These are phyloP conservation scores for Cryphonectria carpinicola DNA, from an alignment of 2,329 filamentous ascomycete species.

Conservation along the genomic window DNA sequence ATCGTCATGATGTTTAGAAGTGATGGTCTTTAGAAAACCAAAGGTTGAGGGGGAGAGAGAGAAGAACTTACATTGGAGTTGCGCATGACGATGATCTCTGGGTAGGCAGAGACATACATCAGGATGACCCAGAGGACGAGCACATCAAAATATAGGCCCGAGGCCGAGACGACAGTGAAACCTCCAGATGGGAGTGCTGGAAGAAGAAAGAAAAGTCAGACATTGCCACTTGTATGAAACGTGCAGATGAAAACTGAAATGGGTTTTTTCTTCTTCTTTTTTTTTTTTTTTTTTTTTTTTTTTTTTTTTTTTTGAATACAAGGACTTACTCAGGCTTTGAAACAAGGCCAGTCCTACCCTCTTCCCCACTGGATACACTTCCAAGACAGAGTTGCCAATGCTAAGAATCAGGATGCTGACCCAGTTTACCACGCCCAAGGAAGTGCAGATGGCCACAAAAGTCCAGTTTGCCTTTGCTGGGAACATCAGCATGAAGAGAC, in stretches of 20 bases:
- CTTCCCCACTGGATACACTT: conserved; percentile 46
- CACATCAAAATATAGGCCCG: conserved; percentile 46
- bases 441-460: conserved; percentile 50
- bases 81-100: conserved; percentile 50
- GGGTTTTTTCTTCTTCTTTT: too few relatives aligned
- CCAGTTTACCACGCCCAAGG: conserved; percentile 56
- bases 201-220: not conserved
- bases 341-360: conserved; percentile 58
- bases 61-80: conserved; percentile 51
- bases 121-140: conserved; percentile 49
- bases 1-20: not conserved
- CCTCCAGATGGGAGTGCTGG: conserved; percentile 54
- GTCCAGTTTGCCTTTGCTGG: conserved; percentile 57
- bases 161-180: conserved; percentile 56
- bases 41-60: not conserved
- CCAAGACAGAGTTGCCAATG: conserved; percentile 52
- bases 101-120: conserved; percentile 54
- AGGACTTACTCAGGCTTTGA: conserved; percentile 40
- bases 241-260: too few relatives aligned
- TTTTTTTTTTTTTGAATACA: too few relatives aligned
- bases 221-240: too few relatives aligned
- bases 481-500: conserved; percentile 68
- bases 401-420: conserved; percentile 56
- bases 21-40: not conserved
- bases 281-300: too few relatives aligned